phyloP scores from a whole-genome alignment of 495 filamentous ascomycete genomes.

The Lindgomyces ingoldianus region DNA sequence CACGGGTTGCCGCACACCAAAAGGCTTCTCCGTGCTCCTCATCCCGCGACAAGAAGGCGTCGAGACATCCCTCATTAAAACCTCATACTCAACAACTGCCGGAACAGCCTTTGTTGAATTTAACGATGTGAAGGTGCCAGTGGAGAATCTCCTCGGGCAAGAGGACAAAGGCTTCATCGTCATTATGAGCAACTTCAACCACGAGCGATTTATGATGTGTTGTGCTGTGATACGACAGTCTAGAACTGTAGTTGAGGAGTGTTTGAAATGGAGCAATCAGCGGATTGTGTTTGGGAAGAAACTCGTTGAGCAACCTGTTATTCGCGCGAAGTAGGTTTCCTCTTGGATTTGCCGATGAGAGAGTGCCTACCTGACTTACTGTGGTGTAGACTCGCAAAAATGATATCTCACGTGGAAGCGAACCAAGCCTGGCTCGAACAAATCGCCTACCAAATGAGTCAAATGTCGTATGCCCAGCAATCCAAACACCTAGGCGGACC shows the following conservation, averaged over 20 bases:
- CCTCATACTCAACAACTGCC: constrained; percentile 76
- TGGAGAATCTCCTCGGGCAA: constrained; percentile 74
- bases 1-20: constrained; percentile 75
- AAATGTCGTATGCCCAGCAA: constrained; percentile 80
- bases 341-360: background rate
- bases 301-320: constrained; percentile 80
- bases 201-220: constrained; percentile 48
- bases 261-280: constrained; percentile 87
- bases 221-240: constrained; percentile 64
- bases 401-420: constrained; percentile 79
- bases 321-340: constrained; percentile 67
- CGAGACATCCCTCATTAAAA: constrained; percentile 82
- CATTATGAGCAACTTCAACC: constrained; percentile 54
- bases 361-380: background rate
- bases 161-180: constrained; percentile 87
- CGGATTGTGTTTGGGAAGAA: constrained; percentile 82
- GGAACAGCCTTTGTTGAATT: constrained; percentile 81
- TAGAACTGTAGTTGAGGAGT: constrained; percentile 76
- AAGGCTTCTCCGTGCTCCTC: constrained; percentile 77
- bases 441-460: constrained; percentile 83
- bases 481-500: constrained; percentile 74
- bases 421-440: constrained; percentile 85
- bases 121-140: constrained; percentile 84
- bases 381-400: constrained; percentile 65
- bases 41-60: constrained; percentile 69